phyloP scores from a whole-genome alignment of 768 basidiomycete species.

The Jaapia argillacea region DNA sequence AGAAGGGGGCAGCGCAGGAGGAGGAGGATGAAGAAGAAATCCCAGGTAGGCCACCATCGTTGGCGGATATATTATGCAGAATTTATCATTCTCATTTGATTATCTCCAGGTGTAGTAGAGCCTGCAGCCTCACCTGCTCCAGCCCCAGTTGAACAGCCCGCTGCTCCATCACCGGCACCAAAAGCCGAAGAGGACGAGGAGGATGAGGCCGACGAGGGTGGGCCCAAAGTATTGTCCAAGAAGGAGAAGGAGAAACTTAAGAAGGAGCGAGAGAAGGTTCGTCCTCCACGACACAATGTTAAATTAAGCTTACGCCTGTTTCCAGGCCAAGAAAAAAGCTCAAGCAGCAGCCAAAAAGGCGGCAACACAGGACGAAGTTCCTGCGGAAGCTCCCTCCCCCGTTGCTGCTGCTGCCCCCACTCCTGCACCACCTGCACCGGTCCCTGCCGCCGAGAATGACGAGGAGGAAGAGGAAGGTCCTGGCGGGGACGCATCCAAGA shows the following conservation, averaged over 20 bases:
- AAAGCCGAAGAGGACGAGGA: conserved; percentile 32
- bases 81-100: conserved; percentile 7
- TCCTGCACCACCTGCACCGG: conserved; percentile 18
- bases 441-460: conserved; percentile 50
- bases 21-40: conserved; percentile 12
- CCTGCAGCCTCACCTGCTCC: conserved; percentile 13
- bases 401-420: conserved; percentile 19
- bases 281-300: conserved; percentile 6
- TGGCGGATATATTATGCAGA: conserved; percentile 7
- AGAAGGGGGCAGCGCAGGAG: conserved; percentile 23
- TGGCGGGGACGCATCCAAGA: conserved; percentile 31
- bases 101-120: conserved; percentile 13
- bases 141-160: conserved; percentile 13
- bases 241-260: conserved; percentile 97
- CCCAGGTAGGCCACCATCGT: conserved; percentile 1
- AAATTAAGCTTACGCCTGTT: conserved; percentile 4
- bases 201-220: conserved; percentile 42
- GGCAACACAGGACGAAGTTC: conserved; percentile 10
- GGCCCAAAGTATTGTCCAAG: conserved; percentile 70
- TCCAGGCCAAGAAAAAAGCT: conserved; percentile 88
- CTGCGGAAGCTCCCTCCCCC: conserved; percentile 18
- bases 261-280: conserved; percentile 93
- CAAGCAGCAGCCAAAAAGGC: conserved; percentile 82
- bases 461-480: conserved; percentile 48
- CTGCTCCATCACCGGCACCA: conserved; percentile 17